A percentile compares a stretch with the other conserved stretches of the same genome.
phyloP scores from a whole-genome alignment of 2,329 filamentous ascomycete genomes.

The Ceratocystis lukuohia region DNA sequence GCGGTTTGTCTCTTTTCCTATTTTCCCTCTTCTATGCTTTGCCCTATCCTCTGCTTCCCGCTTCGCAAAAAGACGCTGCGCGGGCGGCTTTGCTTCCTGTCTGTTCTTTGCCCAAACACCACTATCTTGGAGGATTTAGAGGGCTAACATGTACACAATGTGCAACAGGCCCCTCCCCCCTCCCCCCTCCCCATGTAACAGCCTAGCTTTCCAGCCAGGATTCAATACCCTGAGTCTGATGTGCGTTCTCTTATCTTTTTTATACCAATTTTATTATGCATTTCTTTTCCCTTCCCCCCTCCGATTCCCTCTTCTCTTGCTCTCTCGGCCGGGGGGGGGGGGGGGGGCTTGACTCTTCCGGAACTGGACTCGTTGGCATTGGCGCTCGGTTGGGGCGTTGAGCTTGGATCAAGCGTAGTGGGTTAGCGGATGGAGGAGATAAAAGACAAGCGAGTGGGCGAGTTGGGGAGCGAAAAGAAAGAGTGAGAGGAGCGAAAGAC shows the following conservation, averaged over 20 bases:
- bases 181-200: neutral
- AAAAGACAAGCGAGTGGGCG: too few species aligned
- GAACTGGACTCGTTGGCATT: neutral
- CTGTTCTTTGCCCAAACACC: neutral
- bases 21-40: neutral
- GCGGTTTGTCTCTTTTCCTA: neutral
- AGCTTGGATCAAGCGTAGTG: neutral
- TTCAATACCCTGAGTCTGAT: neutral
- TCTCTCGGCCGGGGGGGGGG: neutral
- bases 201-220: constrained; percentile 1
- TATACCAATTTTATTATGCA: neutral
- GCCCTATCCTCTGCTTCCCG: neutral
- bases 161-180: neutral
- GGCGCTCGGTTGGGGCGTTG: neutral
- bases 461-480: neutral
- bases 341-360: neutral
- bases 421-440: neutral
- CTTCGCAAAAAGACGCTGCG: neutral
- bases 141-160: neutral
- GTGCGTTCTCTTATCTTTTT: neutral
- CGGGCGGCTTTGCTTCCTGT: neutral
- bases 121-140: too few species aligned
- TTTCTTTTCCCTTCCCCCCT: neutral
- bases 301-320: neutral
- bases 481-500: neutral